Percentiles rank a stretch among this genome's conserved stretches.
These are phyloP conservation scores for Diplodia mutila DNA, from an alignment of 2,329 filamentous ascomycete species.

Conservation along the genomic window DNA sequence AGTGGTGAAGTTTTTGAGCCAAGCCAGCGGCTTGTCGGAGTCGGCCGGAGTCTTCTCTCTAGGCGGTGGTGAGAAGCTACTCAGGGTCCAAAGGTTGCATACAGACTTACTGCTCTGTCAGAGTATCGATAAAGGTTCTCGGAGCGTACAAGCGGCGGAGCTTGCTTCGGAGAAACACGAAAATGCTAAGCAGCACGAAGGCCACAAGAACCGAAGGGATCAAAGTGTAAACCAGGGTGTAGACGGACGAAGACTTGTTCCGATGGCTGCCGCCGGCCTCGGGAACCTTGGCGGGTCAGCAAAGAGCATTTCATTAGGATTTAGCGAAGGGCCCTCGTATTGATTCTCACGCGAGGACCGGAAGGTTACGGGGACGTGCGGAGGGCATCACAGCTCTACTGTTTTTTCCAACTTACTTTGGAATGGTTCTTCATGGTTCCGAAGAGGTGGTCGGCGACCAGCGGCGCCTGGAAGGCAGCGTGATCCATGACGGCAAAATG, in stretches of 20 bases:
- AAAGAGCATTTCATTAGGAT: neutral
- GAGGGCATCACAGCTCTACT: too few species aligned
- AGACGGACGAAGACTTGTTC: conserved; percentile 39
- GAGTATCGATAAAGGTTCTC: conserved; percentile 36
- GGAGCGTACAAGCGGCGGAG: conserved; percentile 61
- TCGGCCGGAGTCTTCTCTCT: conserved; percentile 25
- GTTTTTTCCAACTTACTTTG: neutral
- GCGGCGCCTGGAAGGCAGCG: conserved; percentile 6
- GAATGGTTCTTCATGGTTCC: neutral
- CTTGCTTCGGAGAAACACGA: conserved; percentile 55
- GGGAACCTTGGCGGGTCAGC: conserved; percentile 13
- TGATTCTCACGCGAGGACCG: neutral
- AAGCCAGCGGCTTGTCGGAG: conserved; percentile 32
- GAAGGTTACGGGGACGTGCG: too few species aligned
- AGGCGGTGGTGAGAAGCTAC: neutral
- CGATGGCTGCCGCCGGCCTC: conserved; percentile 25
- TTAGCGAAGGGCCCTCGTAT: neutral
- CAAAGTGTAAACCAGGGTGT: conserved; percentile 56
- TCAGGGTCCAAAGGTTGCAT: too few species aligned
- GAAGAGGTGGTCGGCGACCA: neutral
- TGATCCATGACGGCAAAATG: conserved; percentile 8
- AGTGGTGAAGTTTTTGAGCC: conserved; percentile 49
- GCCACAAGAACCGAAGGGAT: conserved; percentile 57
- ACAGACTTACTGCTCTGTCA: conserved; percentile 21
- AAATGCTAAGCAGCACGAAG: conserved; percentile 55